Base-by-base conservation (phyloP, 148 eudicot genomes). In the Camellia granthamiana region DNA sequence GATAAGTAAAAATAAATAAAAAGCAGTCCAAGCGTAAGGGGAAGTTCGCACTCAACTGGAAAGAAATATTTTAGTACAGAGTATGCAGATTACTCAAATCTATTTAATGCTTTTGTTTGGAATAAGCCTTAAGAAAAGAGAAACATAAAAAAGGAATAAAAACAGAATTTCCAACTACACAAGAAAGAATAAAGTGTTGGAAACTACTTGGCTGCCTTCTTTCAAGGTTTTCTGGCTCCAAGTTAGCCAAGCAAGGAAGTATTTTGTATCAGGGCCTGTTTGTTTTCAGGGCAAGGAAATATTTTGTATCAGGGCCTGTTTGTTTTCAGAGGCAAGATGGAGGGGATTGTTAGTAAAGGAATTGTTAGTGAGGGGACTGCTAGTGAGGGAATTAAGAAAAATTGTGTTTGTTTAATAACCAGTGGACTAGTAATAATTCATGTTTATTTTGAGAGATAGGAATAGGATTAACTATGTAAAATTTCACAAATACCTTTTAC, bases 161-260 rank as follows among this genome's bases (percentile, higher is more conserved):
- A 71, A 62, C 49, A 76, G 75, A 49, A 81, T 5, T 65, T 44
- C 66, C 84, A 52, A 13, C 30, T 18, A 69, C 63, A 47, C 77
- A 82, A 77, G 81, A 52, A 82, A 77, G 84, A 82, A 82, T 72
- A 77, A 82, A 70, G 84, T 63, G 62, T 23, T 69, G 46, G 18
- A 49, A 66, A 18, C 72, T 38, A 49, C 18, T 77, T 7, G 6
- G 79, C 38, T 76, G 19, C 38, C 9, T 30, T 30, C 38, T 30
- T 30, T 30, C 21, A 69, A 13, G 13, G 56, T 14, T 47, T 47
- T 30, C 38, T n/a, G 58, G 58, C 74, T 71, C 38, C 38, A 18
- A 64, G 68, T 10, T 30, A 64, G 42, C 42, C 41, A 8, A 13
- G 38, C 68, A 30, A 30, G 38, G 38, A 30, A 1, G 38, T 30